Percentiles rank a stretch among this genome's conserved stretches.
phyloP scores from a whole-genome alignment of 306 rosid genomes.

The Fagus crenata region DNA sequence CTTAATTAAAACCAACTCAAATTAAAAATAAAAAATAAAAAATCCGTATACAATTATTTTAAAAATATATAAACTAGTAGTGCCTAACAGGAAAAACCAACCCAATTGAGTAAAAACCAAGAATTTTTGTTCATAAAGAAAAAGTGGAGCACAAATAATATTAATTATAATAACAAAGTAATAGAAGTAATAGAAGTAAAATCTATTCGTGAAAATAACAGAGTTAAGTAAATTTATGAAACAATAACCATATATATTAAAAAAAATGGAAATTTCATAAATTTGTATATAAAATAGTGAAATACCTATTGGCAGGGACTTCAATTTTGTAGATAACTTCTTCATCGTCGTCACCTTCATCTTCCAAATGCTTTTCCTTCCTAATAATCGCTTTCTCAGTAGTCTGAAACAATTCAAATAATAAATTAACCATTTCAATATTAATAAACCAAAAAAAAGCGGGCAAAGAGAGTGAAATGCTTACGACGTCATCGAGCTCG shows the following conservation, averaged over 20 bases:
- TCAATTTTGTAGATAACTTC: constrained; percentile 73
- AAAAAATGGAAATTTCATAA: too few species aligned
- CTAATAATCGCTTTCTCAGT: constrained; percentile 85
- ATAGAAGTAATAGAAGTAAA: too few species aligned
- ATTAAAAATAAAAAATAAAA: not conserved
- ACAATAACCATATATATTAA: too few species aligned
- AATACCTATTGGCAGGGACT: constrained; percentile 83
- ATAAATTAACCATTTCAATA: not conserved
- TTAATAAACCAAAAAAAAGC: not conserved
- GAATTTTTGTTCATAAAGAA: too few species aligned
- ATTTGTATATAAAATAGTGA: not conserved
- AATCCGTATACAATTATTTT: not conserved
- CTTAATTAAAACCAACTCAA: not conserved
- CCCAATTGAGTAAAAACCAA: not conserved
- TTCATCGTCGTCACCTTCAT: constrained; percentile 52
- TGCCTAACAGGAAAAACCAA: not conserved
- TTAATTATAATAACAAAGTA: too few species aligned
- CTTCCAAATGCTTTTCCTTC: constrained; percentile 81
- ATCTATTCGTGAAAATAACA: too few species aligned
- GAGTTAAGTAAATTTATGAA: too few species aligned
- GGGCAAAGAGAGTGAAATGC: constrained; percentile 10
- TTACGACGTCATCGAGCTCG: constrained; percentile 90
- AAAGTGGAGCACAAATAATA: too few species aligned
- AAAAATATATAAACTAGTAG: too few species aligned
- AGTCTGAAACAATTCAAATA: constrained; percentile 49